Conservation (phyloP, 257 asterid genomes). For the Solanum chmielewskii region DNA sequence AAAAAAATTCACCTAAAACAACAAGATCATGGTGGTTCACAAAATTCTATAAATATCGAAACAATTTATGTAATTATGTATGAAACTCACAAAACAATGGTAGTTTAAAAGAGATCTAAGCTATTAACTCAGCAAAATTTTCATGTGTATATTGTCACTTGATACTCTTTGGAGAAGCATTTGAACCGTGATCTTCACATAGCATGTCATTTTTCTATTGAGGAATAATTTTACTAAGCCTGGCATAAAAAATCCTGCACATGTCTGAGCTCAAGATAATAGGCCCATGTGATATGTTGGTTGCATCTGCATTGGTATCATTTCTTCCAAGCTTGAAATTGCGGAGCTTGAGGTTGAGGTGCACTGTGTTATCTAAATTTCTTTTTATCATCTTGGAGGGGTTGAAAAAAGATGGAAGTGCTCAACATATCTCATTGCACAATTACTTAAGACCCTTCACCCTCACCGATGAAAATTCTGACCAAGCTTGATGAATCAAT, state of each 20-base stretch:
- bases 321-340: constrained; percentile 52
- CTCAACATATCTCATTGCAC: constrained; percentile 71
- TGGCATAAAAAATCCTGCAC: constrained; percentile 41
- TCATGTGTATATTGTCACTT: too few relatives aligned
- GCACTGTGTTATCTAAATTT: constrained; percentile 41
- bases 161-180: too few relatives aligned
- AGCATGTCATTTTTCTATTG: too few relatives aligned
- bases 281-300: constrained; percentile 45
- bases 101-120: too few relatives aligned
- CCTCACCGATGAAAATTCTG: constrained; percentile 18
- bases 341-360: constrained; percentile 59
- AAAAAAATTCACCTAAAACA: too few relatives aligned
- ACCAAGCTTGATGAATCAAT: constrained; percentile 33
- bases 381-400: constrained; percentile 45
- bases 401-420: constrained; percentile 34
- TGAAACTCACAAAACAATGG: too few relatives aligned
- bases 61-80: too few relatives aligned
- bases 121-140: too few relatives aligned
- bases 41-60: too few relatives aligned
- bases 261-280: constrained; percentile 60
- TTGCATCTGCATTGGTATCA: constrained; percentile 33
- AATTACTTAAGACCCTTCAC: constrained; percentile 29
- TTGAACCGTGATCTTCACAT: too few relatives aligned
- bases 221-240: constrained; percentile 31
- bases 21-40: too few relatives aligned